phyloP scores from a whole-genome alignment of 2,329 filamentous ascomycete species.

The Zarea fungicola region DNA sequence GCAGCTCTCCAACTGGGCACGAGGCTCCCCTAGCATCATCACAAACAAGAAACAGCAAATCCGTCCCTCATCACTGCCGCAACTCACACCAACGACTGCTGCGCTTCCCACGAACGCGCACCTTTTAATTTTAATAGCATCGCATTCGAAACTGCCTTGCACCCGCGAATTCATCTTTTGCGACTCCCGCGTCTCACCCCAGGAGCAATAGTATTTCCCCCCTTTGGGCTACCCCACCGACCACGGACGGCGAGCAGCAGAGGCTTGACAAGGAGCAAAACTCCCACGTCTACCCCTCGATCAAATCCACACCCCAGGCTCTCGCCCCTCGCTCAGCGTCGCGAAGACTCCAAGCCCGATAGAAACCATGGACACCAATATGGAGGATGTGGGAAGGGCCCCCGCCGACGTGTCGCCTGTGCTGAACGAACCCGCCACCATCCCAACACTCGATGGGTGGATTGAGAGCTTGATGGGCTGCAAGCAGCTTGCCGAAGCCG shows the following conservation, averaged over 20 bases:
- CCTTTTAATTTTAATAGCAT: neutral
- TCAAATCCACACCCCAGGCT: neutral
- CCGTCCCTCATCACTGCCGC: neutral
- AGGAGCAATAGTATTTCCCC: too few species aligned
- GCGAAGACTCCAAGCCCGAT: conserved; percentile 13
- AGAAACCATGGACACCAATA: conserved; percentile 82
- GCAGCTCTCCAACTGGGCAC: neutral
- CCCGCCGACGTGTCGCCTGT: conserved; percentile 72
- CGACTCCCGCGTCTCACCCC: neutral
- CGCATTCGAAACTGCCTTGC: neutral
- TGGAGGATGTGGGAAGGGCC: conserved; percentile 93
- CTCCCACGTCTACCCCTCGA: conserved; percentile 9
- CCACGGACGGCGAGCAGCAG: conserved; percentile 9
- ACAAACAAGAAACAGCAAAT: conserved; percentile 12
- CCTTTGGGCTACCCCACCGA: conserved; percentile 11
- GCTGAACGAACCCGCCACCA: conserved; percentile 74
- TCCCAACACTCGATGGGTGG: conserved; percentile 93
- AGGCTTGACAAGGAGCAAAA: conserved; percentile 6
- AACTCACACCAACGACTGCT: conserved; percentile 1
- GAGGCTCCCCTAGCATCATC: conserved; percentile 13
- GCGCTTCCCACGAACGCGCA: neutral
- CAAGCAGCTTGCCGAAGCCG: conserved; percentile 93
- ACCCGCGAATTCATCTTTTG: conserved; percentile 2
- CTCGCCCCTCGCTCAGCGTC: conserved; percentile 15
- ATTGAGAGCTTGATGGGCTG: conserved; percentile 97